Evolutionary conservation across 352 stramenopile genomes (phyloP).

Genomic region (Thalassiosira exigua): DNA sequence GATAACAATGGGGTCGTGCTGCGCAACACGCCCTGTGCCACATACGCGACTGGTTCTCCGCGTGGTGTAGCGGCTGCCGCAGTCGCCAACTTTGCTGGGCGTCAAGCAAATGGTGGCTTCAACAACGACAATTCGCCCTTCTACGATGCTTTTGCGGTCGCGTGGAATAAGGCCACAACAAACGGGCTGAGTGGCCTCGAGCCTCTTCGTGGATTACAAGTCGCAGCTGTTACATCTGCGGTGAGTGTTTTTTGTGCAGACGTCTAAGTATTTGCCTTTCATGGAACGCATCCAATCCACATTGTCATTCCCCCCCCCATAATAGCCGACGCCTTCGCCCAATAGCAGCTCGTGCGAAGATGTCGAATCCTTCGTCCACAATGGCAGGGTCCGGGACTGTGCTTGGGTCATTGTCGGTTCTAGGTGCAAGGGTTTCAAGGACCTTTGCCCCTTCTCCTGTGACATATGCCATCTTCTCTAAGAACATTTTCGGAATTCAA

Average conservation of each 20-base stretch:
- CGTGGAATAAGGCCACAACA: constrained; percentile 57
- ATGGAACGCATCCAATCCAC: too few relatives aligned
- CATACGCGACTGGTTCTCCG: neutral
- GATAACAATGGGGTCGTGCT: neutral
- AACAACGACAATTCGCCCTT: constrained; percentile 53
- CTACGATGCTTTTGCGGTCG: constrained; percentile 43
- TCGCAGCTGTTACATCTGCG: too few relatives aligned
- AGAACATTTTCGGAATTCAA: too few relatives aligned
- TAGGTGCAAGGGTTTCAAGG: neutral
- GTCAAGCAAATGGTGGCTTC: neutral
- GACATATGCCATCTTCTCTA: constrained; percentile 1
- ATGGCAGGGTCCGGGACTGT: constrained; percentile 3
- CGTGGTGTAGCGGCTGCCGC: neutral
- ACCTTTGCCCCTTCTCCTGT: constrained; percentile 9
- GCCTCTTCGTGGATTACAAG: neutral
- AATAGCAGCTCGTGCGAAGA: too few relatives aligned
- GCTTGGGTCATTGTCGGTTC: neutral
- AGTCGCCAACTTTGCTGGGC: constrained; percentile 2
- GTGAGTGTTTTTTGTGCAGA: too few relatives aligned
- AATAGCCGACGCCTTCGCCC: too few relatives aligned
- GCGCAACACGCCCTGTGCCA: neutral
- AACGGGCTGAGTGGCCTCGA: constrained; percentile 24
- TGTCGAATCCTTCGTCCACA: constrained; percentile 1
- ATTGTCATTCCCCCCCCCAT: too few relatives aligned
- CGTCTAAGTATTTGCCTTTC: too few relatives aligned